A percentile compares a stretch with the other conserved stretches of the same genome.
Evolutionary conservation across 169 alveolate species (phyloP).

Genomic region (Cryptosporidium meleagridis): DNA sequence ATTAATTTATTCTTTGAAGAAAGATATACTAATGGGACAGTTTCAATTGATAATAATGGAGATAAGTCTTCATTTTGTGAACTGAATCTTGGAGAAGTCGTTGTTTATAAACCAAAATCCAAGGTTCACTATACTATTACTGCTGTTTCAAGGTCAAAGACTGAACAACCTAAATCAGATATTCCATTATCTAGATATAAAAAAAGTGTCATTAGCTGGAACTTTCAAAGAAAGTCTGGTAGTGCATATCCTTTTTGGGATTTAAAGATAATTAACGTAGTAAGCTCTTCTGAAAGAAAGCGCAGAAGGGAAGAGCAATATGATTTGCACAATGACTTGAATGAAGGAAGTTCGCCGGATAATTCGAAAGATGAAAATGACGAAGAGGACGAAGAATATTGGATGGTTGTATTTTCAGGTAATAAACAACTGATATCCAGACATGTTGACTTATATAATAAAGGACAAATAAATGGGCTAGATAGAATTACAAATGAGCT

Average conservation of each 20-base stretch:
- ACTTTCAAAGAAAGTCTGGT: conserved; percentile 35
- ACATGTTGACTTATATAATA: conserved; percentile 55
- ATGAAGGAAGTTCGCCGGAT: neutral
- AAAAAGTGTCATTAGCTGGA: conserved; percentile 52
- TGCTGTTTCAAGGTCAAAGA: conserved; percentile 19
- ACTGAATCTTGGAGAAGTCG: conserved; percentile 53
- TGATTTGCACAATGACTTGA: neutral
- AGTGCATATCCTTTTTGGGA: conserved; percentile 69
- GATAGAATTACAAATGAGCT: conserved; percentile 58
- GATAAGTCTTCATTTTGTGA: conserved; percentile 14
- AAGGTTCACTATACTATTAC: conserved; percentile 32
- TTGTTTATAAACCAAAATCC: conserved; percentile 60
- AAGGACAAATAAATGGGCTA: conserved; percentile 46
- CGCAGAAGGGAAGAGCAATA: neutral
- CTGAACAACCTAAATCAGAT: neutral
- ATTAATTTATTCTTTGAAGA: conserved; percentile 30
- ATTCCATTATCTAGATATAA: neutral
- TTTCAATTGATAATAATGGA: neutral
- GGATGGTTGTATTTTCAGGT: conserved; percentile 36
- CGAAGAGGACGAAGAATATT: conserved; percentile 37
- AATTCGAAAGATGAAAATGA: conserved; percentile 16
- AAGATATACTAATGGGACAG: conserved; percentile 16
- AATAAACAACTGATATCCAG: conserved; percentile 22
- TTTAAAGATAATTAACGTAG: conserved; percentile 38
- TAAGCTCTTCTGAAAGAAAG: neutral